Percentiles rank a stretch among this genome's conserved stretches.
Conservation (phyloP, 169 alveolate species). For the Pseudocohnilembus persalinus region DNA sequence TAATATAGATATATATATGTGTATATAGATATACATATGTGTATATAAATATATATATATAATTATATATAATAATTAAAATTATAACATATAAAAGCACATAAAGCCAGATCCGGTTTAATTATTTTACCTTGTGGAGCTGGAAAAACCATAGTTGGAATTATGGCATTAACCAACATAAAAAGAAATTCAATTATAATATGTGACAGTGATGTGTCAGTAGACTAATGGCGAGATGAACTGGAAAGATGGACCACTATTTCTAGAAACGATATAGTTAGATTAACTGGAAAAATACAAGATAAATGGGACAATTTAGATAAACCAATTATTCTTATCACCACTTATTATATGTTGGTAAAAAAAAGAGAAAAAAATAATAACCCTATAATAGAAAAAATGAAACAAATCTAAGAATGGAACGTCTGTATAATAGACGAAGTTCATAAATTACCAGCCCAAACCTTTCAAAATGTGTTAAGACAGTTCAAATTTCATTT, state of each 20-base stretch:
- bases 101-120: slow-evolving; percentile 98
- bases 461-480: slow-evolving; percentile 85
- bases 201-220: slow-evolving; percentile 76
- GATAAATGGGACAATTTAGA: slow-evolving; percentile 70
- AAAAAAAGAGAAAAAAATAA: slow-evolving; percentile 82
- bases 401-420: slow-evolving; percentile 90
- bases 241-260: slow-evolving; percentile 89
- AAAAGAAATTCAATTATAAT: slow-evolving; percentile 93
- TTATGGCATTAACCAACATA: slow-evolving; percentile 97
- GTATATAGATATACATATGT: too few relatives aligned
- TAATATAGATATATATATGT: too few relatives aligned
- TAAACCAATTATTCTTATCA: slow-evolving; percentile 93
- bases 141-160: slow-evolving; percentile 99
- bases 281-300: slow-evolving; percentile 95
- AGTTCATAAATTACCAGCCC: slow-evolving; percentile 99
- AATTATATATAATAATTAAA: too few relatives aligned
- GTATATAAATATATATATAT: too few relatives aligned
- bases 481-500: slow-evolving; percentile 30
- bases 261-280: slow-evolving; percentile 83
- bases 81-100: too few relatives aligned
- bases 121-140: slow-evolving; percentile 99
- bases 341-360: slow-evolving; percentile 97
- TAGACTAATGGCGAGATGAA: slow-evolving; percentile 77
- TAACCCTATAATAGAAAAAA: slow-evolving; percentile 77
- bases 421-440: slow-evolving; percentile 98